Percentiles rank a stretch among this genome's conserved stretches.
phyloP scores from a whole-genome alignment of 2,329 filamentous ascomycete species.

The Albophoma yamanashiensis region DNA sequence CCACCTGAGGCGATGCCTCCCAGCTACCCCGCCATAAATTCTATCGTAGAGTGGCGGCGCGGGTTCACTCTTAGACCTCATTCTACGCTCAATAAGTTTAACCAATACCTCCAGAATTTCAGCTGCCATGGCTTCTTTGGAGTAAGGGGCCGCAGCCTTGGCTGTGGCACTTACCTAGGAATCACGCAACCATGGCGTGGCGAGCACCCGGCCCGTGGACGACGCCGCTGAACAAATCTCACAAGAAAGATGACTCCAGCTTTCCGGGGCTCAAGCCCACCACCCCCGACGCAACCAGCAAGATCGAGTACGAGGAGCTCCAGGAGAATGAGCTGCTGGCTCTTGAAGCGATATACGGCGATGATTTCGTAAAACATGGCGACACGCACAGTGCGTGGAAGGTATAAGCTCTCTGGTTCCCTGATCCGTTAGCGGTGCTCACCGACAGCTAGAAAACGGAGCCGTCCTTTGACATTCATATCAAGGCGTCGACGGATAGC shows the following conservation, averaged over 20 bases:
- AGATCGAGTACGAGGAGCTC: slow-evolving; percentile 65
- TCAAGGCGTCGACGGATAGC: slow-evolving; percentile 63
- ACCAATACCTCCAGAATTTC: not conserved
- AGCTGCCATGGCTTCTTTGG: slow-evolving; percentile 31
- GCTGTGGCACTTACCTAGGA: slow-evolving; percentile 36
- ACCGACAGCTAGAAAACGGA: slow-evolving; percentile 55
- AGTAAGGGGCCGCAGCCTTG: slow-evolving; percentile 40
- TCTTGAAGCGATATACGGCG: slow-evolving; percentile 77
- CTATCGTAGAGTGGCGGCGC: not conserved
- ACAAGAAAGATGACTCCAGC: slow-evolving; percentile 35
- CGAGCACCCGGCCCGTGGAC: slow-evolving; percentile 38
- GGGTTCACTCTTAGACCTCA: not conserved
- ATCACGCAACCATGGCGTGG: slow-evolving; percentile 38
- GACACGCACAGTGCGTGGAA: slow-evolving; percentile 73
- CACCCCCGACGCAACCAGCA: slow-evolving; percentile 29
- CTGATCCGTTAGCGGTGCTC: slow-evolving; percentile 1
- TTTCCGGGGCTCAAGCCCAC: slow-evolving; percentile 39
- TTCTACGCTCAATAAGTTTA: not conserved
- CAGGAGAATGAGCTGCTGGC: slow-evolving; percentile 84
- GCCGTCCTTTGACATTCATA: slow-evolving; percentile 68
- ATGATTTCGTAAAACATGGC: slow-evolving; percentile 72
- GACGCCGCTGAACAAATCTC: slow-evolving; percentile 28
- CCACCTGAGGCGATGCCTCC: not conserved
- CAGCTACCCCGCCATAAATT: not conserved
- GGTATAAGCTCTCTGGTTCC: slow-evolving; percentile 33